Evolutionary conservation across 2,329 filamentous ascomycete genomes (phyloP).

Genomic region (Sarocladiaceae sp.): DNA sequence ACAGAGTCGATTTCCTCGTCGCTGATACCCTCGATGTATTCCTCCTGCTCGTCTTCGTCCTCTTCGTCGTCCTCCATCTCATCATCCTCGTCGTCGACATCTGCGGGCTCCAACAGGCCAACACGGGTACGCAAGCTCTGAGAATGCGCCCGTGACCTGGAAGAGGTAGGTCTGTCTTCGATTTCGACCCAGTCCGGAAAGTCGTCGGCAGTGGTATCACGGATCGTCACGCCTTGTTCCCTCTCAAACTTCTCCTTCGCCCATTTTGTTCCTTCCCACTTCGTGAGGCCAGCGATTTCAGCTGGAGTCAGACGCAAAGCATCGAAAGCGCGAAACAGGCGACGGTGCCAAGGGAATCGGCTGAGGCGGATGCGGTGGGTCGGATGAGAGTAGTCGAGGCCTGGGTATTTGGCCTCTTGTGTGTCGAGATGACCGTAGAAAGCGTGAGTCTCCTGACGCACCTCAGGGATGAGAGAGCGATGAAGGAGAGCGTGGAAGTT

Average conservation of each 20-base stretch:
- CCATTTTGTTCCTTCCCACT: slow-evolving; percentile 82
- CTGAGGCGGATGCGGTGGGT: slow-evolving; percentile 75
- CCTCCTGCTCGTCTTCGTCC: slow-evolving; percentile 26
- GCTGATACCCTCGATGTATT: slow-evolving; percentile 4
- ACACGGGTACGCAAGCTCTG: slow-evolving; percentile 14
- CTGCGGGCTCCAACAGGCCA: slow-evolving; percentile 4
- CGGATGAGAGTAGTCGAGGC: slow-evolving; percentile 70
- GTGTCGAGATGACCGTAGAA: slow-evolving; percentile 79
- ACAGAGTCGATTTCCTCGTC: slow-evolving; percentile 35
- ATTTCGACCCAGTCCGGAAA: slow-evolving; percentile 53
- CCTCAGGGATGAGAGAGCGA: slow-evolving; percentile 69
- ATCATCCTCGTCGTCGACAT: slow-evolving; percentile 26
- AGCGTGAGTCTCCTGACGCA: slow-evolving; percentile 71
- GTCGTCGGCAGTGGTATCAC: slow-evolving; percentile 67
- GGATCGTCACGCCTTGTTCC: slow-evolving; percentile 66
- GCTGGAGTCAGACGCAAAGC: slow-evolving; percentile 60
- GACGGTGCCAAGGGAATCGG: slow-evolving; percentile 71
- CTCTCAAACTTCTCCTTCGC: slow-evolving; percentile 75
- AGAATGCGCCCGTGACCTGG: slow-evolving; percentile 16
- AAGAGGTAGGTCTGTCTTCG: background rate
- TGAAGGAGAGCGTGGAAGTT: slow-evolving; percentile 68
- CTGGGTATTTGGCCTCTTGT: slow-evolving; percentile 76
- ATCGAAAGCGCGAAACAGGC: slow-evolving; percentile 74
- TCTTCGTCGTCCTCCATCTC: slow-evolving; percentile 49
- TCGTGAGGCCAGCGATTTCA: slow-evolving; percentile 69